Conservation (phyloP, 2,329 filamentous ascomycete genomes). For the Trichophyton verrucosum region DNA sequence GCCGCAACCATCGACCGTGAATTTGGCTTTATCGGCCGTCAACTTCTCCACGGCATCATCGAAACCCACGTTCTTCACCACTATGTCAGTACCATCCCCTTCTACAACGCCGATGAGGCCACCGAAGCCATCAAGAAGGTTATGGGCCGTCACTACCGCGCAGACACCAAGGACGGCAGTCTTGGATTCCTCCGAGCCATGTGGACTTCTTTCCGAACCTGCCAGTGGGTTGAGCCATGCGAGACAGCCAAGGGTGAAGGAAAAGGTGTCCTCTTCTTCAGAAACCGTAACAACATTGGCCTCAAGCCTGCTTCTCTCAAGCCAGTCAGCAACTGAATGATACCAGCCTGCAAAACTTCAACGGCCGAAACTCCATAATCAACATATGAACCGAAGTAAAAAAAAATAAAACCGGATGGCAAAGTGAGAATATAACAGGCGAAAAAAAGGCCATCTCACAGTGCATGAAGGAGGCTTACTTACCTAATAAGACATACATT, state of each 20-base stretch:
- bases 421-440: background rate
- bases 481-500: background rate
- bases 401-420: background rate
- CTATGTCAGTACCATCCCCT: slow-evolving; percentile 90
- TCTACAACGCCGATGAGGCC: slow-evolving; percentile 92
- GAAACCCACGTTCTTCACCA: slow-evolving; percentile 98
- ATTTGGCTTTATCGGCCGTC: slow-evolving; percentile 87
- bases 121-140: slow-evolving; percentile 85
- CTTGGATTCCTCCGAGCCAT: slow-evolving; percentile 74
- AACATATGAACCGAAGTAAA: background rate
- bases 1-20: slow-evolving; percentile 94
- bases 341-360: background rate
- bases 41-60: slow-evolving; percentile 87
- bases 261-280: slow-evolving; percentile 83
- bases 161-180: slow-evolving; percentile 63
- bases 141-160: slow-evolving; percentile 92
- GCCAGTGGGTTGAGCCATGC: slow-evolving; percentile 95
- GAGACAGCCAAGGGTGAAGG: slow-evolving; percentile 66
- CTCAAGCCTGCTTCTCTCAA: slow-evolving; percentile 7
- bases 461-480: background rate
- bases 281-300: slow-evolving; percentile 83
- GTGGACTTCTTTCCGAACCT: slow-evolving; percentile 69
- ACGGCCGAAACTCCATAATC: background rate
- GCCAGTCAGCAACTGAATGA: background rate
- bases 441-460: background rate